These are phyloP conservation scores for Albizia julibrissin DNA, from an alignment of 306 rosid species.

Conservation along the genomic window DNA sequence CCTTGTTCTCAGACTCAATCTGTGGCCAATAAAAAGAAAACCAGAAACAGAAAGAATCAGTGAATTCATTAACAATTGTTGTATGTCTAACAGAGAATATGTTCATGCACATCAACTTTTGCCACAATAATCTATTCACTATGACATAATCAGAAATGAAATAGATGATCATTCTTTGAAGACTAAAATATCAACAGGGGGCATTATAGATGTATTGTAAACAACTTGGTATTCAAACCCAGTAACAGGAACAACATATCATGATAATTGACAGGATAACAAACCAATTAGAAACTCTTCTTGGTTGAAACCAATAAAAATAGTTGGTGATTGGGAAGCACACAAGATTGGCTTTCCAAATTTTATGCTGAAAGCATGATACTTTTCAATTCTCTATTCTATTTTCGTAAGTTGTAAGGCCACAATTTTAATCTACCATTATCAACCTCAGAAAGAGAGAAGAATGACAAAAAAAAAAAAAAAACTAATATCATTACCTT, in stretches of 20 bases:
- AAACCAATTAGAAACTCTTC: neutral
- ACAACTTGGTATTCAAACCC: neutral
- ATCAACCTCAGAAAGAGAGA: too few relatives aligned
- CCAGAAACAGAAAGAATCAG: neutral
- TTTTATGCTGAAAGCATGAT: neutral
- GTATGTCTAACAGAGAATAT: slow-evolving; percentile 13
- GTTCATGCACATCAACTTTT: slow-evolving; percentile 25
- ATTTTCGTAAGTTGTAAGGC: neutral
- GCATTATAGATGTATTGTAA: neutral
- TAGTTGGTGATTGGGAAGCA: neutral
- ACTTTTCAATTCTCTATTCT: neutral
- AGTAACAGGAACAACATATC: neutral
- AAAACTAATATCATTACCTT: neutral
- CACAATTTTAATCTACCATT: neutral
- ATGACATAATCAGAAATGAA: neutral
- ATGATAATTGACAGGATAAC: neutral
- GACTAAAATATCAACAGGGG: neutral
- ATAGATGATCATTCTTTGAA: neutral
- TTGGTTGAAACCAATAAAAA: neutral
- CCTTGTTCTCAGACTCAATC: slow-evolving; percentile 81
- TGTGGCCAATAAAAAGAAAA: slow-evolving; percentile 40
- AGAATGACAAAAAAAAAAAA: too few relatives aligned
- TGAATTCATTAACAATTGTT: neutral
- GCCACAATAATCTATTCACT: neutral
- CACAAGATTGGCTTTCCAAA: neutral